These are phyloP conservation scores for Volvox carteri DNA, from an alignment of 163 green algal species.

Conservation along the genomic window DNA sequence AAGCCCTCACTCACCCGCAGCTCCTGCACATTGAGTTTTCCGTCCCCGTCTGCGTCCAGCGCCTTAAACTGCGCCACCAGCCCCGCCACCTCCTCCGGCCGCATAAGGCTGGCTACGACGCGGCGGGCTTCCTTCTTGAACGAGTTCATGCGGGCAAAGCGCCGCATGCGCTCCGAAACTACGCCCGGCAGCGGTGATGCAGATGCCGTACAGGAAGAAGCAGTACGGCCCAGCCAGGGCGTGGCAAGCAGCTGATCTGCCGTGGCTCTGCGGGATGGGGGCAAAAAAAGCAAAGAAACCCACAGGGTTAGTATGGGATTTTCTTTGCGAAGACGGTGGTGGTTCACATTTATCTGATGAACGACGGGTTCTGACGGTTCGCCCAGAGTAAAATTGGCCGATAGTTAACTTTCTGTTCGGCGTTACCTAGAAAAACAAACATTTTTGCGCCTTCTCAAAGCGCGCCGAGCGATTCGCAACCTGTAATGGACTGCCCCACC, in stretches of 20 bases:
- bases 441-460: too few relatives aligned
- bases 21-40: conserved; percentile 39
- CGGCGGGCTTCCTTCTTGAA: conserved; percentile 65
- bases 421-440: too few relatives aligned
- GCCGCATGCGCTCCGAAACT: conserved; percentile 89
- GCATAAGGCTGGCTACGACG: conserved; percentile 87
- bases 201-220: conserved; percentile 37
- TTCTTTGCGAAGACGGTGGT: too few relatives aligned
- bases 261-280: conserved; percentile 5
- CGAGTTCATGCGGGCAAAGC: conserved; percentile 81
- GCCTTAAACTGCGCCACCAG: conserved; percentile 93
- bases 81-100: conserved; percentile 92
- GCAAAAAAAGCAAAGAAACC: background rate
- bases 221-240: conserved; percentile 44
- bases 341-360: too few relatives aligned
- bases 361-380: too few relatives aligned
- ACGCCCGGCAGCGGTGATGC: conserved; percentile 83
- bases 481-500: too few relatives aligned
- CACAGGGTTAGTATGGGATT: too few relatives aligned
- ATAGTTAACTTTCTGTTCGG: too few relatives aligned
- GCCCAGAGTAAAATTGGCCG: too few relatives aligned
- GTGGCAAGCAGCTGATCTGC: conserved; percentile 50
- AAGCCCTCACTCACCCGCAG: background rate
- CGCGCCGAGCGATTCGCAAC: too few relatives aligned
- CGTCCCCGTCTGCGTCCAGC: conserved; percentile 88